These are phyloP conservation scores for Aschersonia sp. DNA, from an alignment of 2,329 filamentous ascomycete genomes.

Conservation along the genomic window DNA sequence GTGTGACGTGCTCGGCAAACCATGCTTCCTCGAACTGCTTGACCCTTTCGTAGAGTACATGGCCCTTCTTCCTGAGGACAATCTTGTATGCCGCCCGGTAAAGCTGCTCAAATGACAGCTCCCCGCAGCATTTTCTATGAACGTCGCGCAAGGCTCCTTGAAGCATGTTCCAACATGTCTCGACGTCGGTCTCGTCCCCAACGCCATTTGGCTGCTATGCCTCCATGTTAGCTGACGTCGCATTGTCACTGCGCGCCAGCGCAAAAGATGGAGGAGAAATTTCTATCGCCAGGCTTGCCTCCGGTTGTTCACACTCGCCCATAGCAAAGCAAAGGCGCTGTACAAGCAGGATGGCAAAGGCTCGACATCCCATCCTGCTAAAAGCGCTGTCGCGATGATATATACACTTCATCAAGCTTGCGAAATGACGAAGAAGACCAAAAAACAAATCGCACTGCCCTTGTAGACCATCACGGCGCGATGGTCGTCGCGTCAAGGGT, in stretches of 20 bases:
- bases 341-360: too few relatives aligned
- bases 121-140: constrained; percentile 80
- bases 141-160: constrained; percentile 71
- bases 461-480: too few relatives aligned
- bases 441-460: too few relatives aligned
- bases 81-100: constrained; percentile 93
- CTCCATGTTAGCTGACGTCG: background rate
- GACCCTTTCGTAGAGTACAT: constrained; percentile 67
- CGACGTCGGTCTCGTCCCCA: constrained; percentile 60
- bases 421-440: too few relatives aligned
- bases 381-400: too few relatives aligned
- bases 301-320: too few relatives aligned
- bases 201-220: constrained; percentile 16
- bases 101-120: constrained; percentile 85
- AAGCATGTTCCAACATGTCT: constrained; percentile 70
- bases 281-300: too few relatives aligned
- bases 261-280: too few relatives aligned
- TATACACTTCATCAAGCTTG: too few relatives aligned
- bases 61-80: constrained; percentile 75
- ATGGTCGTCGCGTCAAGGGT: too few relatives aligned
- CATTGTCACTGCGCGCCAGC: background rate
- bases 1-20: constrained; percentile 61
- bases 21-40: constrained; percentile 70
- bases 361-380: too few relatives aligned
- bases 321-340: too few relatives aligned